Evolutionary conservation across 78 protist species (phyloP), one percentile per base, ranked within the genome.

Genomic region (Dictyostelium intermedium): DNA sequence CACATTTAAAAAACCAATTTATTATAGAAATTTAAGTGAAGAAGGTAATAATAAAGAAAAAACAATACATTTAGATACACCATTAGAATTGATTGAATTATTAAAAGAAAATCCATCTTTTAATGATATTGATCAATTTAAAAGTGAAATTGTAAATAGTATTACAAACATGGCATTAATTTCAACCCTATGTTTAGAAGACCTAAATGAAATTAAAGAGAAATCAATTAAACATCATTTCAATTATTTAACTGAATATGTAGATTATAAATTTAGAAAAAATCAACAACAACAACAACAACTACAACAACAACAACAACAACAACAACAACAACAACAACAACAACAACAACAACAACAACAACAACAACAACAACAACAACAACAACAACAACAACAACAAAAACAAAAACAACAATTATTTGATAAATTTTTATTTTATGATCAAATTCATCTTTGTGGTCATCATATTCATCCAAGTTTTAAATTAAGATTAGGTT

Each of bases 381-480:
- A n/a, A n/a, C n/a, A n/a, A n/a, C n/a, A n/a, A n/a, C n/a, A n/a
- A n/a, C n/a, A n/a, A n/a, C n/a, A n/a, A n/a, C n/a, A n/a, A n/a
- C n/a, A n/a, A n/a, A n/a, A n/a, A n/a, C n/a, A n/a, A n/a, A n/a
- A n/a, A n/a, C n/a, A 7, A 7, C 32, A 2, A 56, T 1, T 14
- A 25, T 80, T 56, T 81, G 85, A 81, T 30, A 81, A 81, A 30
- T 81, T 81, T 34, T 53, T 81, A 56, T 81, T 81, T 53, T 81
- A 81, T 81, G 85, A 81, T 35, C 85, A 81, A 81, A 30, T 81
- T 56, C 85, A 81, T 81, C 5, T 81, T 7, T 34, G 5, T 81
- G 85, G 85, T 56, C 85, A 81, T 81, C 85, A 81, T 53, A 81
- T 81, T 27, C 85, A 81, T 81, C 85, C 85, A 56, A 34, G 85